phyloP scores from a whole-genome alignment of 768 basidiomycete genomes.

The Lactarius hengduanensis region DNA sequence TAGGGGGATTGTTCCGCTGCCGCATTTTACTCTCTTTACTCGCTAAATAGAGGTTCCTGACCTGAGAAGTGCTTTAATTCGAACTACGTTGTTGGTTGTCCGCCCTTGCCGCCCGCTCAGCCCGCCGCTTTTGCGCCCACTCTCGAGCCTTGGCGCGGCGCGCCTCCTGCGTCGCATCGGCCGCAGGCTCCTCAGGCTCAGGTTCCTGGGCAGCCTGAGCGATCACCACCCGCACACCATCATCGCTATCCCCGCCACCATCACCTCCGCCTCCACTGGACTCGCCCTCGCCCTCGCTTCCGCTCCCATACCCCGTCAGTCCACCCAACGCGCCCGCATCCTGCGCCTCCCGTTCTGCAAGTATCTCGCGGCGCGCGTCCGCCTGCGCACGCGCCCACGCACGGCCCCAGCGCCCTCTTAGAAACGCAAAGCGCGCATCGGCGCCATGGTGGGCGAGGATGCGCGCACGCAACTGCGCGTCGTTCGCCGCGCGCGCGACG shows the following conservation, averaged over 20 bases:
- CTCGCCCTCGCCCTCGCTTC: slow-evolving; percentile 32
- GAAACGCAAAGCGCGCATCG: slow-evolving; percentile 77
- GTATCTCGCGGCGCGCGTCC: slow-evolving; percentile 38
- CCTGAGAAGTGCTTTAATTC: slow-evolving; percentile 1
- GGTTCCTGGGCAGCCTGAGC: not conserved
- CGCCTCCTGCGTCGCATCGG: slow-evolving; percentile 41
- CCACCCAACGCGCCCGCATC: slow-evolving; percentile 43
- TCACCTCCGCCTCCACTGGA: not conserved
- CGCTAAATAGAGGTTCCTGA: slow-evolving; percentile 7
- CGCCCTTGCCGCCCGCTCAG: slow-evolving; percentile 15
- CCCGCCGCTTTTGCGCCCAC: slow-evolving; percentile 55
- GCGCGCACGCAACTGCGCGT: slow-evolving; percentile 81
- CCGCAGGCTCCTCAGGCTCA: slow-evolving; percentile 8
- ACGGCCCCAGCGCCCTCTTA: slow-evolving; percentile 70
- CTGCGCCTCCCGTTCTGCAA: slow-evolving; percentile 31
- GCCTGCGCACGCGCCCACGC: slow-evolving; percentile 61
- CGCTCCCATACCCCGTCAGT: slow-evolving; percentile 52
- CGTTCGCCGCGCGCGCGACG: slow-evolving; percentile 67
- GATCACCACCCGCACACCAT: not conserved
- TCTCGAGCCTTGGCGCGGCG: slow-evolving; percentile 56
- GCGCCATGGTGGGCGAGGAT: slow-evolving; percentile 83
- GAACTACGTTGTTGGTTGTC: not conserved
- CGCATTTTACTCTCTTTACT: not conserved
- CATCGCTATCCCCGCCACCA: slow-evolving; percentile 20
- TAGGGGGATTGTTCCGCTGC: slow-evolving; percentile 9